phyloP scores from a whole-genome alignment of 1,284 basidiomycete genomes.

The Phlebopus sp. region DNA sequence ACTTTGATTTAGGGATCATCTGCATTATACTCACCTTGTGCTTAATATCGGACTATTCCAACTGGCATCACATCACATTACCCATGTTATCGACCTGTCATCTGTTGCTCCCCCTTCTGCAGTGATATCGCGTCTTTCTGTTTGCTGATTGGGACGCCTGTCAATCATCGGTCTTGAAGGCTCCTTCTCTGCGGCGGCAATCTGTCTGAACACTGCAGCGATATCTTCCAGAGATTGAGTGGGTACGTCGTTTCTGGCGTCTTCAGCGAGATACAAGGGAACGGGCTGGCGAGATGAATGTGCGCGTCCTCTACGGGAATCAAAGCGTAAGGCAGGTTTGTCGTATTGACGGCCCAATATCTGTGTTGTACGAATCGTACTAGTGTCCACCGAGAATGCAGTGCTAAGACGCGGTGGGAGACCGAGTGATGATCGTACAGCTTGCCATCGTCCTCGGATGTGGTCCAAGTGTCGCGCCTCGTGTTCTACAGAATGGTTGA shows the following conservation, averaged over 20 bases:
- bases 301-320: constrained; percentile 20
- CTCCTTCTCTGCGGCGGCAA: constrained; percentile 7
- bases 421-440: constrained; percentile 27
- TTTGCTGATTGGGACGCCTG: not conserved
- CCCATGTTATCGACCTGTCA: no score
- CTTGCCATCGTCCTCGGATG: constrained; percentile 32
- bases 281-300: constrained; percentile 7
- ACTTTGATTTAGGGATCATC: constrained; percentile 9
- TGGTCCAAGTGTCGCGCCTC: not conserved
- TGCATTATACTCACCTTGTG: constrained; percentile 11
- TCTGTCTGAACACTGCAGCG: constrained; percentile 6
- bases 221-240: constrained; percentile 9
- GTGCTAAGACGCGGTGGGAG: constrained; percentile 18
- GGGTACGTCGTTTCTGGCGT: constrained; percentile 6
- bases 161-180: constrained; percentile 1
- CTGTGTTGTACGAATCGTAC: not conserved
- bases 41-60: constrained; percentile 13
- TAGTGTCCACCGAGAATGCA: constrained; percentile 4
- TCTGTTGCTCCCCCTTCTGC: not conserved
- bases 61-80: constrained; percentile 8
- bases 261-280: constrained; percentile 20
- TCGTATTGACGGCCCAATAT: not conserved
- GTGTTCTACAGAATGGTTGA: no score
- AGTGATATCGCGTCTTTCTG: not conserved
- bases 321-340: constrained; percentile 21